These are phyloP conservation scores for Calophaca sinica DNA, from an alignment of 306 rosid species.

Conservation along the genomic window DNA sequence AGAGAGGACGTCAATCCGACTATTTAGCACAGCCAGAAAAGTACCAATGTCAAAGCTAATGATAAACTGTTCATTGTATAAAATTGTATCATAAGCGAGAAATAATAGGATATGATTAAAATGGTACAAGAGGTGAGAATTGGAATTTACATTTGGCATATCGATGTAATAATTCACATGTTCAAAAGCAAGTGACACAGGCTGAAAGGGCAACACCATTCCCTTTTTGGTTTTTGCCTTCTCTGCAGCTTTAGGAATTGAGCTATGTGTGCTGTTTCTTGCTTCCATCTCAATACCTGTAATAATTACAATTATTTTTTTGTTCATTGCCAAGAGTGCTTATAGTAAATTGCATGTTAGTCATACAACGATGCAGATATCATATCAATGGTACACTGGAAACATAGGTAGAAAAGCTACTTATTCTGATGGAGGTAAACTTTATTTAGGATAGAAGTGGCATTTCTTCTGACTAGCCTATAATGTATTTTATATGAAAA, in stretches of 20 bases:
- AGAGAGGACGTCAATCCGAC: background rate
- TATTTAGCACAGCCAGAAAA: slow-evolving; percentile 4
- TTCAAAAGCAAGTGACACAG: slow-evolving; percentile 56
- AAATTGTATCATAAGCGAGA: background rate
- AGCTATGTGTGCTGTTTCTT: slow-evolving; percentile 32
- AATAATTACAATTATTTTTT: slow-evolving; percentile 3
- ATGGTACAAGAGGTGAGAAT: slow-evolving; percentile 33
- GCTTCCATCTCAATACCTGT: slow-evolving; percentile 45
- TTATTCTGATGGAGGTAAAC: slow-evolving; percentile 5
- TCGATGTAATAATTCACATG: slow-evolving; percentile 55
- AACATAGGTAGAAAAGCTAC: background rate
- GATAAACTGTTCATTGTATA: background rate
- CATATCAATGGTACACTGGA: slow-evolving; percentile 1
- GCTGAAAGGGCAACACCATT: slow-evolving; percentile 61
- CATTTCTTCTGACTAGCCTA: background rate
- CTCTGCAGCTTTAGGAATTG: slow-evolving; percentile 33
- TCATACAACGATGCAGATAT: slow-evolving; percentile 3
- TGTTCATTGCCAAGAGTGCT: slow-evolving; percentile 31
- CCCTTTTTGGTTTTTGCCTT: slow-evolving; percentile 50
- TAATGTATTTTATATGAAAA: background rate
- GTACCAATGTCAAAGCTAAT: slow-evolving; percentile 21
- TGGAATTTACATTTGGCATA: slow-evolving; percentile 55
- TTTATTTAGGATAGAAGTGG: background rate
- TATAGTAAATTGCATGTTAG: slow-evolving; percentile 9
- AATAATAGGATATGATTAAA: background rate